A percentile compares a stretch with the other conserved stretches of the same genome.
Conservation (phyloP, 2,329 filamentous ascomycete species). For the Fusarium newnesense region DNA sequence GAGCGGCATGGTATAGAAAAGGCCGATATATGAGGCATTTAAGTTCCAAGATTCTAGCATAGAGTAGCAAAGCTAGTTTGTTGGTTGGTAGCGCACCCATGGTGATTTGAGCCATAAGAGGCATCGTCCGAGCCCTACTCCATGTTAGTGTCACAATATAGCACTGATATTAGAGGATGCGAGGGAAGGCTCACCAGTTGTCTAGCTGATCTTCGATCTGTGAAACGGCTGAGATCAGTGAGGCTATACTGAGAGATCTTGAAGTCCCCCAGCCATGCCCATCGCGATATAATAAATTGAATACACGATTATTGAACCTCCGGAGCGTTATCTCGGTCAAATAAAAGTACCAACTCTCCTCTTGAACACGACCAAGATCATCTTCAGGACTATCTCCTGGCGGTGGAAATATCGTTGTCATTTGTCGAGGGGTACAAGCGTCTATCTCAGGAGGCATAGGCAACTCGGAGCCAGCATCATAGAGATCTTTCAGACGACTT, state of each 20-base stretch:
- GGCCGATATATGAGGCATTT: neutral
- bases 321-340: neutral
- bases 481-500: neutral
- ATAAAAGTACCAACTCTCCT: neutral
- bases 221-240: neutral
- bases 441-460: neutral
- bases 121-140: neutral
- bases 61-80: neutral
- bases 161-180: accelerated
- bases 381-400: accelerated
- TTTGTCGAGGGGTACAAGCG: neutral
- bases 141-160: accelerated
- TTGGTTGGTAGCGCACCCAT: neutral
- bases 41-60: neutral
- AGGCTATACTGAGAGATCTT: neutral
- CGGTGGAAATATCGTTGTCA: neutral
- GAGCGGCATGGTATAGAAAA: neutral
- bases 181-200: neutral
- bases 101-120: neutral
- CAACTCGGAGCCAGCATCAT: neutral
- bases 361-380: neutral
- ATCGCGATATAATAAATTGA: neutral
- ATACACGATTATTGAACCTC: neutral
- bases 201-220: neutral
- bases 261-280: neutral